Base-by-base conservation (phyloP, 2,329 filamentous ascomycete species). In the Arthrobotrys iridis region DNA sequence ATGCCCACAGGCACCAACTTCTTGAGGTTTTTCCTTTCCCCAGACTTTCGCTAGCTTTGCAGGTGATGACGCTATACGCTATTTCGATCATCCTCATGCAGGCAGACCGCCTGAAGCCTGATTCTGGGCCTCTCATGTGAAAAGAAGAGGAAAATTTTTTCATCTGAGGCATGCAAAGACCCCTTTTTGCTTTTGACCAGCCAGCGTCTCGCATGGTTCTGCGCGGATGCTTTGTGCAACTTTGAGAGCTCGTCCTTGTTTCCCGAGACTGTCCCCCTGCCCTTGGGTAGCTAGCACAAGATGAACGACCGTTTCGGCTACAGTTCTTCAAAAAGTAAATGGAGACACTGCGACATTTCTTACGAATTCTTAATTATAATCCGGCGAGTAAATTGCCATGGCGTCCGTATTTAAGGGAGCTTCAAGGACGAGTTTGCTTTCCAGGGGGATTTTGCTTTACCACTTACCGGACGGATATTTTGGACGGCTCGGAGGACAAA, bases 341-440 rank as follows among this genome's bases (percentile, higher is more conserved):
- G 70, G 70, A 57, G 55, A 67, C 24, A 58, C 46, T 74, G 70
- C 70, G 70, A 74, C 70, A 74, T 74, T 74, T 74, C 48, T 74
- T 74, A 74, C 70, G 45, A 74, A 55, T 67, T 74, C 52, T 50
- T 67, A 74, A 74, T 74, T 67, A 60, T 66, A 74, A 74, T 67
- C 24, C 55, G 46, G 40, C 46, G 26, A 45, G 30, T 33, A 41
- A 41, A 11, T 45, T 4, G 35, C 33, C 41, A 48, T 37, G 50
- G 48, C 15, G 13, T 28, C 60, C 22, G 50, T 73, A 73, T 66
- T 65, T 73, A 73, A 72, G 45, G 50, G 60, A 65, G 68, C 60
- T 43, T 45, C 10, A 20, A 26, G 52, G 22, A 52, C 50, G 24
- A 30, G 30, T 11, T 22, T 24, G 35, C 26, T 35, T 37, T 37